Evolutionary conservation across 2,329 filamentous ascomycete genomes (phyloP).

Genomic region (Diaporthe sp.): DNA sequence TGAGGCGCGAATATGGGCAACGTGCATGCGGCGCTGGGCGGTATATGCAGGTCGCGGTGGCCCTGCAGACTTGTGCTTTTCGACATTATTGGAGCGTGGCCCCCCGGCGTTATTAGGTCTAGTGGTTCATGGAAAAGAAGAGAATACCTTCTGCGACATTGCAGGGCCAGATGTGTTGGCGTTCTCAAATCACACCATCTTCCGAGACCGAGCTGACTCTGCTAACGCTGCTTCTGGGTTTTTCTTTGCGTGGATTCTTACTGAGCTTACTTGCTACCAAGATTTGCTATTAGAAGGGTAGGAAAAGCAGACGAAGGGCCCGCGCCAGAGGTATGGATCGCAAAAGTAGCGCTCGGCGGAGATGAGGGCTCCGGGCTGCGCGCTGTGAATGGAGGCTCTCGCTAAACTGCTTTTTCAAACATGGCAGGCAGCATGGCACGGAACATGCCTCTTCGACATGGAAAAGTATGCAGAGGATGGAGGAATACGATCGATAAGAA

Average conservation of each 20-base stretch:
- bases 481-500: not conserved
- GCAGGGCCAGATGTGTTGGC: not conserved
- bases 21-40: conserved; percentile 14
- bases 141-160: conserved; percentile 4
- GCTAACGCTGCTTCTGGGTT: not conserved
- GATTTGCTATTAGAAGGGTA: fast-evolving
- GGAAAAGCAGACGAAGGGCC: not conserved
- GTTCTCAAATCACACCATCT: not conserved
- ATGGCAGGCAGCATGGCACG: not conserved
- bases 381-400: not conserved
- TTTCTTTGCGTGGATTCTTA: not conserved
- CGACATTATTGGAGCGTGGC: not conserved
- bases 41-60: not conserved
- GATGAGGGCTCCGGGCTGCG: not conserved
- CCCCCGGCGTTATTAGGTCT: conserved; percentile 6
- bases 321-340: not conserved
- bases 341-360: conserved; percentile 1
- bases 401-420: not conserved
- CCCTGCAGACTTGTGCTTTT: not conserved
- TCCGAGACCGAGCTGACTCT: not conserved
- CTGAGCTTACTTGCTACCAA: not conserved
- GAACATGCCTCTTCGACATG: no score
- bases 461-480: no score
- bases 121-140: not conserved
- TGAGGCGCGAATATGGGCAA: not conserved